Evolutionary conservation across 2,329 filamentous ascomycete species (phyloP), one percentile per base, ranked within the genome.

Genomic region (Orbilia brochopaga): DNA sequence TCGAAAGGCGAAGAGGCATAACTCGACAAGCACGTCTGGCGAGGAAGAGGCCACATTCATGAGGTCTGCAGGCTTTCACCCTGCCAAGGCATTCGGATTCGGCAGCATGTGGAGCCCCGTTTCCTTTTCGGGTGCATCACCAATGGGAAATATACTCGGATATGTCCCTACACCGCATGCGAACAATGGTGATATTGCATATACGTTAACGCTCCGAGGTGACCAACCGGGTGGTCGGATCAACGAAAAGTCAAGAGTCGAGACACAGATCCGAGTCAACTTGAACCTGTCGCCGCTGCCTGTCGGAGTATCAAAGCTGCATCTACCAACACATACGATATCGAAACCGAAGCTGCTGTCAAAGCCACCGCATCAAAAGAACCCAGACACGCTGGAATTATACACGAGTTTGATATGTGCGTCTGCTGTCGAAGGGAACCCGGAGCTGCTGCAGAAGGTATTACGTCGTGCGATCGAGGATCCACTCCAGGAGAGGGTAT

Each of bases 221-320:
- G 88, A 87, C 79, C 83, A 86, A 79, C 79, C 81, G 10, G 69
- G 69, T 21, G 69, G 57, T 17, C 57, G 61, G 7, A 73, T 73
- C 52, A 70, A 73, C 19, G 69, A 73, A 64, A 97, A 97, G 80
- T 96, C 92, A 15, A 88, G 94, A 21, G 94, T 97, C 17, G 94
- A 99, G 81, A 97, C 94, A 0, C 94, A 97, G 78, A 97, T 97
- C 75, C 90, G 90, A 7, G 91, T 97, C 75, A 88, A 88, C 76
- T 84, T 97, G 79, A 89, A 88, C 0, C 80, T 97, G 42, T 88
- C 87, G 65, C 87, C 90, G 19, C 82, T 96, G 52, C 92, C 92
- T 1, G 81, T 84, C 0, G 89, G 89, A 10, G 86, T 92, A 65
- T 90, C 88, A 74, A 91, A 89, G 78, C 82, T 97, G 56, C 92